phyloP scores from a whole-genome alignment of 495 filamentous ascomycete genomes.

The Hypomontagnella monticulosa region DNA sequence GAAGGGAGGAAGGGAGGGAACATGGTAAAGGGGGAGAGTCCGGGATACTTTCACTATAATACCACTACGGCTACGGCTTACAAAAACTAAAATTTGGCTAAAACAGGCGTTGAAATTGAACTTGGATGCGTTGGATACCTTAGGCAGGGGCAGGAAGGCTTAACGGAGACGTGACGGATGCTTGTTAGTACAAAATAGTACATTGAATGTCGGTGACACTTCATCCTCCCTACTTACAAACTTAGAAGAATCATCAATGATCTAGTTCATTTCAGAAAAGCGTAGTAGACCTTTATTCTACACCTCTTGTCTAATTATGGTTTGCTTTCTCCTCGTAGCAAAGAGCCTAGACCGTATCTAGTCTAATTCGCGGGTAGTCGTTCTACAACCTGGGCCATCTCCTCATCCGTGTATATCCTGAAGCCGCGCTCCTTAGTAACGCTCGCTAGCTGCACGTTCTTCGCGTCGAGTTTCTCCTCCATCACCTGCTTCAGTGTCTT shows the following conservation, averaged over 20 bases:
- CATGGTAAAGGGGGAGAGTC: not conserved
- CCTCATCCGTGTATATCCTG: conserved; percentile 95
- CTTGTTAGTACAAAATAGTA: conserved; percentile 32
- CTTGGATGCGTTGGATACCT: conserved; percentile 14
- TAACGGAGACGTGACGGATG: not conserved
- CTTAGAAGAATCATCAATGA: not conserved
- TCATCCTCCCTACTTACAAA: not conserved
- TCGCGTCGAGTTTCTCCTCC: conserved; percentile 98
- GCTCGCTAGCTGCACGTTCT: conserved; percentile 98
- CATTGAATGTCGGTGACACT: conserved; percentile 5
- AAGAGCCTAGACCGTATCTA: not conserved
- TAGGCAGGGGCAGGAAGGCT: conserved; percentile 1
- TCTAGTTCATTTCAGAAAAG: too few species aligned
- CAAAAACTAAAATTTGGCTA: conserved; percentile 6
- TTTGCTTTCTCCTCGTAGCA: not conserved
- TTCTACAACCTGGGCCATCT: conserved; percentile 91
- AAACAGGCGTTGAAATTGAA: conserved; percentile 15
- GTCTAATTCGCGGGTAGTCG: conserved; percentile 68
- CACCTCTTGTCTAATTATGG: conserved; percentile 19
- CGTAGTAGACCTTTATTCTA: conserved; percentile 2
- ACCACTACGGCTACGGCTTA: not conserved
- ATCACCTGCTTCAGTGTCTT: conserved; percentile 99
- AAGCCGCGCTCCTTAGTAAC: conserved; percentile 98
- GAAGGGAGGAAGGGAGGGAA: not conserved
- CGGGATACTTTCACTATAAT: conserved; percentile 7